Conservation (phyloP, 331 rosid species). For the Rhamnella rubrinervis region DNA sequence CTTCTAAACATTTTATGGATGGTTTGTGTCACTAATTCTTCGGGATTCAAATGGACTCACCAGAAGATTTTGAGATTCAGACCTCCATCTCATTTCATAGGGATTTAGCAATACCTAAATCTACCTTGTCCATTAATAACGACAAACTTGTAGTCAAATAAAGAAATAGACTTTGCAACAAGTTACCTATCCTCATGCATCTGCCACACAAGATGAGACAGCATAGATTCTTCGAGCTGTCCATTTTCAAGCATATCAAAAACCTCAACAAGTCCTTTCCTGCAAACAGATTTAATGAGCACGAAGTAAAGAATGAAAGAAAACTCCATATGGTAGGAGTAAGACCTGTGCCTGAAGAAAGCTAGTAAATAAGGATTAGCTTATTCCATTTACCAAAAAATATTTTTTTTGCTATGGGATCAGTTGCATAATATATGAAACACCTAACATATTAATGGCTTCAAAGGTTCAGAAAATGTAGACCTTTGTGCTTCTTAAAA, state of each 20-base stretch:
- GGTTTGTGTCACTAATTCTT: too few species aligned
- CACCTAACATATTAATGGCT: background rate
- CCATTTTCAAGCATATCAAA: slow-evolving; percentile 75
- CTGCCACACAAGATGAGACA: slow-evolving; percentile 54
- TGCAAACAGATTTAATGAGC: slow-evolving; percentile 38
- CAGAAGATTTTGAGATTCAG: too few species aligned
- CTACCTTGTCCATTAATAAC: background rate
- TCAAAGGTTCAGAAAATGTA: background rate
- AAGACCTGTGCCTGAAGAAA: background rate
- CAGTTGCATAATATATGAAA: background rate
- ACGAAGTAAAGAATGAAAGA: slow-evolving; percentile 2
- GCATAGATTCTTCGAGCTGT: slow-evolving; percentile 47
- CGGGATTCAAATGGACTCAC: too few species aligned
- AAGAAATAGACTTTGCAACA: background rate
- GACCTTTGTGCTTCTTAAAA: background rate
- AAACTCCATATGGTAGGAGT: slow-evolving; percentile 4
- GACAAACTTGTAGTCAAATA: background rate
- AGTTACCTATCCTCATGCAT: slow-evolving; percentile 77
- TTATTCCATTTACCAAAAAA: background rate
- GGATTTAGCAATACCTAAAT: background rate
- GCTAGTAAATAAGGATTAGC: background rate
- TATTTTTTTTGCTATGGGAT: background rate
- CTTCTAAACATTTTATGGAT: too few species aligned
- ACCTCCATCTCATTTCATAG: background rate
- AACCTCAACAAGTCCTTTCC: slow-evolving; percentile 79